Evolutionary conservation across 345 rosid genomes (phyloP), one percentile per base, ranked within the genome.

Genomic region (Murraya paniculata): DNA sequence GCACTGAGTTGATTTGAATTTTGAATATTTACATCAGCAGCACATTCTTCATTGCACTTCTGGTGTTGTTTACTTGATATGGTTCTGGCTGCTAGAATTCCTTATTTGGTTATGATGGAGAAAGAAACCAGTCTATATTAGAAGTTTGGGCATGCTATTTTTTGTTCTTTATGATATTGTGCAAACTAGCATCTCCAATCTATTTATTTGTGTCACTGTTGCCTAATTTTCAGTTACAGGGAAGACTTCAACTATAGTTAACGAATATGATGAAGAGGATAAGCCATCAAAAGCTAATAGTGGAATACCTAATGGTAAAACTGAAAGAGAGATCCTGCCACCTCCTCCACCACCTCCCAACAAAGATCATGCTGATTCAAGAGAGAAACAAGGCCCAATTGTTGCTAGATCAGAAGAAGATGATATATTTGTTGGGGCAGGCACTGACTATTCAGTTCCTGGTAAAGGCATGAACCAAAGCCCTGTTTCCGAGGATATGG

Each of bases 401-500:
- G 86, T 85, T 85, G 81, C 90, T 60, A 92, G 97, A 85, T 78
- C 82, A 69, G 97, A 88, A 4, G 95, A 92, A 28, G 90, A 91
- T 74, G 99, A 96, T 85, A 92, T 96, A 79, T 96, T 92, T 88
- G 90, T 89, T 55, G 98, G 99, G 57, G 97, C 88, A 5, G 99
- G 99, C 24, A 66, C 88, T 68, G 93, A 96, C 81, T 96, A 91
- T 79, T 68, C 70, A 21, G 83, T 92, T 84, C 97, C 98, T 68
- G 94, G 93, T 48, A 91, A 96, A 79, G 99, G 90, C 78, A 78
- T 77, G 83, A 87, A 86, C 41, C 91, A 89, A 70, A 96, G 99
- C 86, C 99, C 99, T 80, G 83, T 89, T 48, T 96, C 97, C 57
- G 98, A 94, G 87, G 99, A 96, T 81, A 94, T 94, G 99, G 99